Conservation (phyloP, 2,329 filamentous ascomycete species). For the Elsinoe perseae region DNA sequence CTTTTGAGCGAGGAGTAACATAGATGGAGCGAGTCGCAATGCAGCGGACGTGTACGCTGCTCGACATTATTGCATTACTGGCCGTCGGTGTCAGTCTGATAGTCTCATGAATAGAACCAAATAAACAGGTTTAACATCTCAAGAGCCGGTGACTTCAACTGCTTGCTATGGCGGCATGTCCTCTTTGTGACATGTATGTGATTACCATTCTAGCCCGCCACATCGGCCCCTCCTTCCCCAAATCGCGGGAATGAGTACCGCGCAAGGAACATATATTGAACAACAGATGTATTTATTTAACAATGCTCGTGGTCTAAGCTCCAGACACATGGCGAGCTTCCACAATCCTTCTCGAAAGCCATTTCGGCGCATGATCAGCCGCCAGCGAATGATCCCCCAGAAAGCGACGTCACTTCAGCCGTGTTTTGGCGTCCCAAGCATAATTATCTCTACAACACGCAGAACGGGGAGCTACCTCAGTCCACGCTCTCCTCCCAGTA, state of each 20-base stretch:
- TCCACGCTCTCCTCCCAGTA: neutral
- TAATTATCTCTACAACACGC: neutral
- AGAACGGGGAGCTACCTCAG: neutral
- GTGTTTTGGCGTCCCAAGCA: neutral
- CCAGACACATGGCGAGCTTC: neutral
- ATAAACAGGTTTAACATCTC: neutral
- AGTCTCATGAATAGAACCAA: neutral
- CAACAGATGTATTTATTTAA: too few species aligned
- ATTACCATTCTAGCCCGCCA: too few species aligned
- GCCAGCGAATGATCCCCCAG: conserved; percentile 1
- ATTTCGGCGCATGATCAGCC: conserved; percentile 8
- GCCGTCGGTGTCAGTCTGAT: neutral
- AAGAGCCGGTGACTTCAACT: too few species aligned
- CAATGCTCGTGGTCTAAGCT: too few species aligned
- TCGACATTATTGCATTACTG: neutral
- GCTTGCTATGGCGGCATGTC: too few species aligned
- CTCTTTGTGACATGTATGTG: too few species aligned
- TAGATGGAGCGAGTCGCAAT: neutral
- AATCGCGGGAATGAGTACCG: too few species aligned
- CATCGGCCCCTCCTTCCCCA: too few species aligned
- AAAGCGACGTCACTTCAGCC: conserved; percentile 5
- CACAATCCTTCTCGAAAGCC: conserved; percentile 2
- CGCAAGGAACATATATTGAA: too few species aligned
- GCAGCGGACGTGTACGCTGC: neutral
- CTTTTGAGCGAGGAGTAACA: neutral